phyloP scores from a whole-genome alignment of 2,329 filamentous ascomycete species.

The Macrophomina tecta region DNA sequence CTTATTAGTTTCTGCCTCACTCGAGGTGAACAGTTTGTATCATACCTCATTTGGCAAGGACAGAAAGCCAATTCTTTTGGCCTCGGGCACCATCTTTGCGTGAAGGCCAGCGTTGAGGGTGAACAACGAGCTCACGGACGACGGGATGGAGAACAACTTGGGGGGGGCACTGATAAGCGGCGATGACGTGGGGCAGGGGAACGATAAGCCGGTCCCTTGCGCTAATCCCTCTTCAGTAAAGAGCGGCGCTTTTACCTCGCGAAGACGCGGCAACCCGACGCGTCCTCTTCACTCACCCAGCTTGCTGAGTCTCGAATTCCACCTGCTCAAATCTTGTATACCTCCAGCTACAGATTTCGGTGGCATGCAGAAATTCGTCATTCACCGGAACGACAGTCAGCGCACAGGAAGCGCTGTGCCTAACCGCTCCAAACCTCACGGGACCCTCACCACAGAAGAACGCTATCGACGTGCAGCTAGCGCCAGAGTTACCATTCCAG shows the following conservation, averaged over 20 bases:
- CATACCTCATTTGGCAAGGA: conserved; percentile 46
- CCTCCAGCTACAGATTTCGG: not conserved
- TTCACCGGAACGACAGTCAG: not conserved
- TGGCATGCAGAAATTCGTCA: not conserved
- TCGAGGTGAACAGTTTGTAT: not conserved
- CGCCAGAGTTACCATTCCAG: not conserved
- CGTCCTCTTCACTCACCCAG: not conserved
- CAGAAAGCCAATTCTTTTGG: conserved; percentile 12
- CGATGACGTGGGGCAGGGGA: conserved; percentile 1
- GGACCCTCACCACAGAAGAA: not conserved
- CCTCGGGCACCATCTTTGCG: conserved; percentile 23
- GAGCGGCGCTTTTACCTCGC: not conserved
- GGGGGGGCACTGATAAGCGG: conserved; percentile 1
- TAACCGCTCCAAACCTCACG: not conserved
- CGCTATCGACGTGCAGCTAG: not conserved
- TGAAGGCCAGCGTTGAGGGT: not conserved
- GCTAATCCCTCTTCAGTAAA: not conserved
- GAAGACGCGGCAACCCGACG: conserved; percentile 10
- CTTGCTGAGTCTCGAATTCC: not conserved
- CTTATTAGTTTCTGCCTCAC: not conserved
- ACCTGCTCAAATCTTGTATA: not conserved
- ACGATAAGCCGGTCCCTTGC: conserved; percentile 8
- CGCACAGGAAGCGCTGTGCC: conserved; percentile 5
- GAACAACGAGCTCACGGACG: not conserved
- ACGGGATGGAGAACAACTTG: conserved; percentile 23